Evolutionary conservation across 139 green algal genomes (phyloP).

Genomic region (Bryopsis sp.): DNA sequence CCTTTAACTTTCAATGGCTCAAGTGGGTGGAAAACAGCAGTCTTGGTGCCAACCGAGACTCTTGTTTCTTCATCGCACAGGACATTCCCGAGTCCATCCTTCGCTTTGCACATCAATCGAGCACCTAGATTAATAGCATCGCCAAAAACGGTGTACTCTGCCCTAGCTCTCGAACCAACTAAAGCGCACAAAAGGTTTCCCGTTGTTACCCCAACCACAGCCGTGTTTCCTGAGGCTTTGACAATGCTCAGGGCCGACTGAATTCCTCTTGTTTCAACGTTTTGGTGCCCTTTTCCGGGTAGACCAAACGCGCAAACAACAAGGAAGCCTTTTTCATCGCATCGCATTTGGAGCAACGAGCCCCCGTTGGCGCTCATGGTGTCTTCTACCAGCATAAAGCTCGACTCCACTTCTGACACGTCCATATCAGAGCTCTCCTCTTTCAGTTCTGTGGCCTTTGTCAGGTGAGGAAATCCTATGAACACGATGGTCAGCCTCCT

Average conservation of each 20-base stretch:
- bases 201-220: slow-evolving; percentile 55
- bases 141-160: slow-evolving; percentile 81
- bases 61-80: slow-evolving; percentile 60
- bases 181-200: slow-evolving; percentile 69
- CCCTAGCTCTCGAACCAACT: slow-evolving; percentile 52
- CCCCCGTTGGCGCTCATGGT: slow-evolving; percentile 57
- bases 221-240: slow-evolving; percentile 17
- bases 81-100: slow-evolving; percentile 33
- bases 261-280: slow-evolving; percentile 48
- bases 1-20: slow-evolving; percentile 48
- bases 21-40: slow-evolving; percentile 32
- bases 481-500: slow-evolving; percentile 67
- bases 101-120: slow-evolving; percentile 58
- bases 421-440: slow-evolving; percentile 16
- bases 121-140: slow-evolving; percentile 79
- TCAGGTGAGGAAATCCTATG: slow-evolving; percentile 69
- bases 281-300: slow-evolving; percentile 56
- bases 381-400: slow-evolving; percentile 47
- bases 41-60: slow-evolving; percentile 36
- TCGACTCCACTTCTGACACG: slow-evolving; percentile 47
- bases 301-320: slow-evolving; percentile 73
- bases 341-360: slow-evolving; percentile 68
- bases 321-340: slow-evolving; percentile 83
- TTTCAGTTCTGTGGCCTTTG: too few relatives aligned
- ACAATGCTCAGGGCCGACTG: slow-evolving; percentile 33